phyloP scores from a whole-genome alignment of 2,329 filamentous ascomycete genomes.

The Paecilomyces fulvus region DNA sequence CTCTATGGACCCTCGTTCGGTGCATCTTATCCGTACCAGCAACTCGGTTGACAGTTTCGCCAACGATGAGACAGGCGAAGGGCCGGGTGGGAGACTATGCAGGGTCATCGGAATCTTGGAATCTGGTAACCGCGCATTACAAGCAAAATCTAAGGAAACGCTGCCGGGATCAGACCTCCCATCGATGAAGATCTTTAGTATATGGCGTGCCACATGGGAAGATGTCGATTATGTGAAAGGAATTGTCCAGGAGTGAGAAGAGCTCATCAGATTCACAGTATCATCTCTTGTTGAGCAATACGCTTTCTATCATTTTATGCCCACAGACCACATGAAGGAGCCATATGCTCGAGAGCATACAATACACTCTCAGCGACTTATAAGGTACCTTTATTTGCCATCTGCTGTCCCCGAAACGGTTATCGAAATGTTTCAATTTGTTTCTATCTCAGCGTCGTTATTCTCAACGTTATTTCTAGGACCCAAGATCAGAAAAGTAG shows the following conservation, averaged over 20 bases:
- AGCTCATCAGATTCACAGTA: neutral
- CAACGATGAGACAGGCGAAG: neutral
- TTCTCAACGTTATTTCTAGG: too few species aligned
- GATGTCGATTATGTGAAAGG: constrained; percentile 1
- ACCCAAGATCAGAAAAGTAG: too few species aligned
- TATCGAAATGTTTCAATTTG: too few species aligned
- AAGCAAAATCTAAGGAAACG: neutral
- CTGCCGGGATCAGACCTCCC: neutral
- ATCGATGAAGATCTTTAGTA: neutral
- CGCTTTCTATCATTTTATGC: neutral
- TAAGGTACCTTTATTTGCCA: too few species aligned
- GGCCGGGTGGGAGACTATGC: neutral
- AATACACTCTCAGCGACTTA: neutral
- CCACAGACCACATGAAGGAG: neutral
- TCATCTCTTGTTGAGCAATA: neutral
- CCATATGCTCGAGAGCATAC: neutral
- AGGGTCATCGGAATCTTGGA: neutral
- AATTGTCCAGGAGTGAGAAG: neutral
- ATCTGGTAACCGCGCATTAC: too few species aligned
- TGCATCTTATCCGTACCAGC: neutral
- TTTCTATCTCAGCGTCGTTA: too few species aligned
- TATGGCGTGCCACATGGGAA: neutral
- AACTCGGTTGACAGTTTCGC: neutral
- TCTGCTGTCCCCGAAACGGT: too few species aligned
- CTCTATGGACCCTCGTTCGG: neutral